These are phyloP conservation scores for Saccharomycopsis lassenensis DNA, from an alignment of 805 yeast species.

Conservation along the genomic window DNA sequence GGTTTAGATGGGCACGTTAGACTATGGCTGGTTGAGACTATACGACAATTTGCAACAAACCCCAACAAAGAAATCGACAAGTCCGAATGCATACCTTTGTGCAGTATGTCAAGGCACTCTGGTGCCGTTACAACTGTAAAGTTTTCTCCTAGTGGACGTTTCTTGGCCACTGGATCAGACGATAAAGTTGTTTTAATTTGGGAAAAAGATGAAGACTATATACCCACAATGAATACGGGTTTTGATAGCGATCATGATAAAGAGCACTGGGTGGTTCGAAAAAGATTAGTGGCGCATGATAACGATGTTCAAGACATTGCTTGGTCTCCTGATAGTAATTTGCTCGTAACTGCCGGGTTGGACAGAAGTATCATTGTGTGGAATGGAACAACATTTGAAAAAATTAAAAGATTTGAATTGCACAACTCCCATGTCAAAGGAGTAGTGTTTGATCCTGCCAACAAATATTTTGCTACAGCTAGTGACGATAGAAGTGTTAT, in stretches of 20 bases:
- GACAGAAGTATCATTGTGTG: constrained; percentile 89
- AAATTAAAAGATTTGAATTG: constrained; percentile 77
- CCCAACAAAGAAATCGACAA: constrained; percentile 20
- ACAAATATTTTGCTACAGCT: constrained; percentile 93
- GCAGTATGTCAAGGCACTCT: constrained; percentile 89
- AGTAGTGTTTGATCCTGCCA: constrained; percentile 95
- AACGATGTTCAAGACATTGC: constrained; percentile 96
- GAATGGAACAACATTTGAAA: constrained; percentile 88
- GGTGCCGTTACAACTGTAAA: constrained; percentile 94
- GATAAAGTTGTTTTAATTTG: constrained; percentile 85
- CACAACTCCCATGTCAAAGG: constrained; percentile 96
- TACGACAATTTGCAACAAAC: constrained; percentile 33
- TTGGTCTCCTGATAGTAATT: constrained; percentile 92
- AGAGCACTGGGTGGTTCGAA: constrained; percentile 92
- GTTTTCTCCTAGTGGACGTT: constrained; percentile 87
- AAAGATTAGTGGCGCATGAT: constrained; percentile 90
- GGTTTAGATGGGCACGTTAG: constrained; percentile 84
- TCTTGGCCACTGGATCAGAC: constrained; percentile 90
- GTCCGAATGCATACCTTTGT: constrained; percentile 46
- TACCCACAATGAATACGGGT: constrained; percentile 42
- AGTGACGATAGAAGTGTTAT: constrained; percentile 91
- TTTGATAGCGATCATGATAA: constrained; percentile 61
- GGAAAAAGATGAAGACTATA: constrained; percentile 74
- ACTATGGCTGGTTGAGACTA: constrained; percentile 67
- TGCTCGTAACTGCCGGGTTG: constrained; percentile 86